Base-by-base conservation (phyloP, 805 yeast genomes). In the Cyberlindnera nakhonratchasimensis region DNA sequence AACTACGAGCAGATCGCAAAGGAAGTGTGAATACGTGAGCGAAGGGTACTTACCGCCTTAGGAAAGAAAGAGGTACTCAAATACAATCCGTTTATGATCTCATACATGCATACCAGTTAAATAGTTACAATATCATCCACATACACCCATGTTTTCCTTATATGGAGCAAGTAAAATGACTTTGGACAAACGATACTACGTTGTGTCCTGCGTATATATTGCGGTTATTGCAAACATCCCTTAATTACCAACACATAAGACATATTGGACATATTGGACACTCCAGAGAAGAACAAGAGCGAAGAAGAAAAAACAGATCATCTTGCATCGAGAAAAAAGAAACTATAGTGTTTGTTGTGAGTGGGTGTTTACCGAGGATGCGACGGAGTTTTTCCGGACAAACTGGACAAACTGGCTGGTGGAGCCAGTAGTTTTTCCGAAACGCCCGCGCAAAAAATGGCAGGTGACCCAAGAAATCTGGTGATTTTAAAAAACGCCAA, bases 371-470 rank as follows among this genome's bases (percentile, higher is more conserved):
- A n/a, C n/a, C n/a, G n/a, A n/a, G n/a, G n/a, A n/a, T n/a, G n/a
- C n/a, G n/a, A n/a, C n/a, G n/a, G 30, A 28, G 30, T 14, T 28
- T 16, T 36, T 25, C 23, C 33, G 23, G 23, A 24, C 13, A 20
- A 18, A 26, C 25, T 17, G 29, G 37, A 21, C 40, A 30, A 32
- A 21, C 32, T 12, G 45, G 45, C 45, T 32, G 46, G 20, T 19
- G 32, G 39, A 37, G 46, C 39, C 46, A 41, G 21, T 24, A 37
- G 42, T 36, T 40, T 44, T 45, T 43, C 47, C 47, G 47, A 21
- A 3, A 13, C n/a, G 7, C 17, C 25, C 25, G 18, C n/a, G 24
- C 34, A 10, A 10, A n/a, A 12, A 8, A 5, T 20, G 24, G 25
- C 34, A 10, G 14, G 16, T 13, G 6, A 33, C 36, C 21, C 12